These are phyloP conservation scores for Nakazawaea ishiwadae DNA, from an alignment of 805 yeast genomes.

Conservation along the genomic window DNA sequence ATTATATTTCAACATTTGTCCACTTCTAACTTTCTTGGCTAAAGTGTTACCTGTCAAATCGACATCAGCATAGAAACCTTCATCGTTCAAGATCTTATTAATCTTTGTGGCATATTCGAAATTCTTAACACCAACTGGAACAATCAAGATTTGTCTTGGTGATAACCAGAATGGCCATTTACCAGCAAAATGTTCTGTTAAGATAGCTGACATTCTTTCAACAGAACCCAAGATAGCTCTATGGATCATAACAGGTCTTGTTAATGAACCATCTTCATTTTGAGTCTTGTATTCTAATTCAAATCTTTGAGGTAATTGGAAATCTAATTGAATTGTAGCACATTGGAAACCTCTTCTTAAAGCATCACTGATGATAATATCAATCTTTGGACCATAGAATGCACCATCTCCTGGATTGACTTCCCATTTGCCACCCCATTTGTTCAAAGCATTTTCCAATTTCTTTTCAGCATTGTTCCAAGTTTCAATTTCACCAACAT, in stretches of 20 bases:
- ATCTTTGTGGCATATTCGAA: conserved; percentile 85
- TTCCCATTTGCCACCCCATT: conserved; percentile 90
- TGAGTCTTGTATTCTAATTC: conserved; percentile 81
- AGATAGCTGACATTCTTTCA: conserved; percentile 98
- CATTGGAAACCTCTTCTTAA: conserved; percentile 97
- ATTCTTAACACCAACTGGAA: conserved; percentile 95
- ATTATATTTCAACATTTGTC: conserved; percentile 91
- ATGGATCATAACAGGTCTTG: conserved; percentile 98
- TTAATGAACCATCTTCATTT: conserved; percentile 49
- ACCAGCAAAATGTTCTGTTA: conserved; percentile 97
- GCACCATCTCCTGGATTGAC: conserved; percentile 97
- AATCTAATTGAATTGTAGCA: conserved; percentile 97
- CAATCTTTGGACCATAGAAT: conserved; percentile 93
- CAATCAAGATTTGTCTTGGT: conserved; percentile 96
- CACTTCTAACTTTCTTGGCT: conserved; percentile 97
- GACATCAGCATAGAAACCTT: conserved; percentile 87
- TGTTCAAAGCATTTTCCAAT: conserved; percentile 75
- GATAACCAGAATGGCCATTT: conserved; percentile 99
- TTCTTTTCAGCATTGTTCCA: conserved; percentile 91
- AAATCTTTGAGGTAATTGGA: conserved; percentile 95
- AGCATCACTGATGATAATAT: conserved; percentile 92
- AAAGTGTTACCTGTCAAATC: conserved; percentile 94
- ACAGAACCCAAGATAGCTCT: conserved; percentile 98
- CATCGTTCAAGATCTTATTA: conserved; percentile 59
- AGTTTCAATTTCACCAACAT: conserved; percentile 87